Evolutionary conservation across 495 filamentous ascomycete species (phyloP).

Genomic region (Aspergillus sclerotiicarbonarius): DNA sequence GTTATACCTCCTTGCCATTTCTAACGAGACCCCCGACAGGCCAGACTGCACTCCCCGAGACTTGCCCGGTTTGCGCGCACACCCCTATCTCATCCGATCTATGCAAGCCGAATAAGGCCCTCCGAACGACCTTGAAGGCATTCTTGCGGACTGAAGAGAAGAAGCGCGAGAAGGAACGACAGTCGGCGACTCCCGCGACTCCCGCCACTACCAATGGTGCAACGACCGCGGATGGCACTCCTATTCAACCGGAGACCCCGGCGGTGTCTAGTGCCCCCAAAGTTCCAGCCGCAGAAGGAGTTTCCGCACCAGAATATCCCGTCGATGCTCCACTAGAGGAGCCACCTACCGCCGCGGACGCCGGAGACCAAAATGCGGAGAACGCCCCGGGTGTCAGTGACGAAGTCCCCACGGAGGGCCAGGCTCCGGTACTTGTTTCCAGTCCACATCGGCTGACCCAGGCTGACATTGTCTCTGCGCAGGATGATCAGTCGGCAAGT

Average conservation of each 20-base stretch:
- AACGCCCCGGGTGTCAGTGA: conserved; percentile 12
- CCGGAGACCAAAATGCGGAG: conserved; percentile 1
- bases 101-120: conserved; percentile 82
- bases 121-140: conserved; percentile 84
- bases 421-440: conserved; percentile 18
- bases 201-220: conserved; percentile 18
- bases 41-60: conserved; percentile 70
- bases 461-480: not conserved
- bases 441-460: not conserved
- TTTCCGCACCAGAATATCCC: conserved; percentile 1
- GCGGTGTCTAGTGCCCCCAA: conserved; percentile 2
- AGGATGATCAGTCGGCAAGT: conserved; percentile 13
- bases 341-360: conserved; percentile 4
- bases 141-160: conserved; percentile 87
- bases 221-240: conserved; percentile 23
- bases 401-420: conserved; percentile 20
- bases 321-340: conserved; percentile 12
- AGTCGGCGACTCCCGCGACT: conserved; percentile 34
- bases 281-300: conserved; percentile 8
- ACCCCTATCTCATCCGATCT: conserved; percentile 78
- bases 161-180: conserved; percentile 65
- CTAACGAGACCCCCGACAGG: conserved; percentile 50
- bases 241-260: conserved; percentile 19
- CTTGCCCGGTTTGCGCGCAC: conserved; percentile 92
- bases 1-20: not conserved